phyloP scores from a whole-genome alignment of 225 moss, liverwort and hornwort genomes.

The Marchantia polymorpha region DNA sequence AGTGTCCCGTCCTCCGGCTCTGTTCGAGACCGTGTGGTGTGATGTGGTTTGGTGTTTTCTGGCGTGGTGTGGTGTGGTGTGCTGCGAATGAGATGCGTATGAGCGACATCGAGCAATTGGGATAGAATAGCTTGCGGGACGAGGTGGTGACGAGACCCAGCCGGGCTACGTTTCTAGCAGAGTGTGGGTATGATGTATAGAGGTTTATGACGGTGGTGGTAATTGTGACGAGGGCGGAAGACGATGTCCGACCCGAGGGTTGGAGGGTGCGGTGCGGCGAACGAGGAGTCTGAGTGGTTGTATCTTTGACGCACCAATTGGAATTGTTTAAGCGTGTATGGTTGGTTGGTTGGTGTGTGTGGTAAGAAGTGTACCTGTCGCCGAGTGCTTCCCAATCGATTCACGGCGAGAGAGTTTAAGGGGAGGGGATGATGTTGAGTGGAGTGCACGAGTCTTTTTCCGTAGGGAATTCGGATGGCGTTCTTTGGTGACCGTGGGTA shows the following conservation, averaged over 20 bases:
- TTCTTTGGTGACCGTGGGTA: constrained; percentile 9
- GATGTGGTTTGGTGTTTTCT: no score
- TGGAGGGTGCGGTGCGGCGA: neutral
- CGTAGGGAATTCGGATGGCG: constrained; percentile 7
- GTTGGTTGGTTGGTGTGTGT: no score
- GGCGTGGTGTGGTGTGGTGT: no score
- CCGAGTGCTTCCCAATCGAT: constrained; percentile 1
- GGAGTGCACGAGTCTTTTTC: constrained; percentile 5
- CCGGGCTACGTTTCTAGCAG: neutral
- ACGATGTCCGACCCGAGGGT: neutral
- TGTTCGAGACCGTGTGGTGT: no score
- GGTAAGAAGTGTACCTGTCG: neutral
- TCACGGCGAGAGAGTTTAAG: neutral
- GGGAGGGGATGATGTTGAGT: constrained; percentile 5
- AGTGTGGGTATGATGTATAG: neutral
- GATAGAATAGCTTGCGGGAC: neutral
- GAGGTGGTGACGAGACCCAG: constrained; percentile 1
- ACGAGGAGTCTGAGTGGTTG: no score
- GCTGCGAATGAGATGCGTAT: constrained; percentile 3
- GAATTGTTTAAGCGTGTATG: neutral
- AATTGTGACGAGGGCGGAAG: neutral
- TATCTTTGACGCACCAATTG: neutral
- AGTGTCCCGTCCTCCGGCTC: neutral
- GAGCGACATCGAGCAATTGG: neutral
- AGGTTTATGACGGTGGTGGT: neutral